Evolutionary conservation across 2,329 filamentous ascomycete genomes (phyloP).

Genomic region (Trichothecium sympodiale): DNA sequence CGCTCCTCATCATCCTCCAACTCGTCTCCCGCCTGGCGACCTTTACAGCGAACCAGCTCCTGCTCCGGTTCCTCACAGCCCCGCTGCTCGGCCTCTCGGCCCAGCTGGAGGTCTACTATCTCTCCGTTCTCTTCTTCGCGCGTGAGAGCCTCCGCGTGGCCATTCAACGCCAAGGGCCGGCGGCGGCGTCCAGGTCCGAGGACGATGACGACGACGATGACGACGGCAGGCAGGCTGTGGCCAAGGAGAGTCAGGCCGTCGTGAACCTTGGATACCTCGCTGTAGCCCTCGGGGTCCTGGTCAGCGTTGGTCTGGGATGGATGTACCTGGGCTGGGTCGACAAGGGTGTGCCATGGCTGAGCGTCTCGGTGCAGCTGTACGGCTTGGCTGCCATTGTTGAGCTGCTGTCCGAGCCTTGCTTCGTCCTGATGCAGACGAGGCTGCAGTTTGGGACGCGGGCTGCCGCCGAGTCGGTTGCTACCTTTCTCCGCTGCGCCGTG

Average conservation of each 20-base stretch:
- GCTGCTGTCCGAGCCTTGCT: constrained; percentile 76
- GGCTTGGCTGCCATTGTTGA: constrained; percentile 54
- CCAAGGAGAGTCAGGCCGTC: constrained; percentile 54
- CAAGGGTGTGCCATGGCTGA: constrained; percentile 52
- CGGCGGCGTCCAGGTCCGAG: constrained; percentile 4
- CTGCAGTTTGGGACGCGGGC: constrained; percentile 74
- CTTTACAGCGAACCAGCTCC: constrained; percentile 82
- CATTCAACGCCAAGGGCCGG: constrained; percentile 59
- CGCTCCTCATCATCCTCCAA: constrained; percentile 80
- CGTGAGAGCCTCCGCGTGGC: constrained; percentile 87
- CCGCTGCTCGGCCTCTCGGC: constrained; percentile 74
- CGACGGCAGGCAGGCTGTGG: constrained; percentile 7
- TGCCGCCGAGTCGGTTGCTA: constrained; percentile 71
- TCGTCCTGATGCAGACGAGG: constrained; percentile 75
- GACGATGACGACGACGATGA: constrained; percentile 6
- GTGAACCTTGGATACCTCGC: constrained; percentile 84
- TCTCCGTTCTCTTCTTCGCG: constrained; percentile 89
- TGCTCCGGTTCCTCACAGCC: constrained; percentile 81
- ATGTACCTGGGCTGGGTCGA: constrained; percentile 51
- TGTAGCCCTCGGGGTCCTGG: constrained; percentile 53
- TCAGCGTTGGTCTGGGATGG: constrained; percentile 53
- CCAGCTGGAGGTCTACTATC: constrained; percentile 86
- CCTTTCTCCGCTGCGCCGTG: constrained; percentile 61
- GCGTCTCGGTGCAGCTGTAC: constrained; percentile 40
- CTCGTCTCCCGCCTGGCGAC: constrained; percentile 78